Base-by-base conservation (phyloP, 768 basidiomycete genomes). In the Fomitopsis serialis region DNA sequence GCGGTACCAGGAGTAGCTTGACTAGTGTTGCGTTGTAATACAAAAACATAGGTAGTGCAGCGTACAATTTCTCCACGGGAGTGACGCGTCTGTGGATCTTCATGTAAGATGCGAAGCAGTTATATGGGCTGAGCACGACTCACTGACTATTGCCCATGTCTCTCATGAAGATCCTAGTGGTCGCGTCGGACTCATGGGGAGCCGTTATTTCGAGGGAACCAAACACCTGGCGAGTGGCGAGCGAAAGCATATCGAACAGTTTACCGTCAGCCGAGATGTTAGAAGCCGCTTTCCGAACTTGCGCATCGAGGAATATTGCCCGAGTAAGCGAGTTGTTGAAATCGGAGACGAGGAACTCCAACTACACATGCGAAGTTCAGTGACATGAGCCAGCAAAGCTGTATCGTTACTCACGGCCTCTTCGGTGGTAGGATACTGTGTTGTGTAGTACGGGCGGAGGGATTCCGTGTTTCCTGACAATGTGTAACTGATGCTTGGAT, bases 1-100 rank as follows among this genome's bases (percentile, higher is more conserved):
- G 53, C 3, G 69, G 69, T 12, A 52, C 34, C 1, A 70, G 60
- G 17, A 68, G 53, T 6, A 58, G 57, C 4, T 59, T 57, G 1
- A 58, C 60, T 19, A 67, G 57, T 6, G 66, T 56, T 2, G 66
- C 64, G 35, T 70, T 70, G 47, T 64, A 40, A 50, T 64, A 68
- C 1, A 69, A 51, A 44, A 63, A 64, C 24, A 63, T 53, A 8
- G 69, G 66, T 21, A 65, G 62, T 8, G 66, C 54, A 2, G 67
- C 59, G 50, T 62, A 68, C n/a, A 70, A 55, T 1, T 59, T 60
- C 48, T 70, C 69, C 4, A 70, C 68, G 2, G 69, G 66, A 50
- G 61, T 68, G 8, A 68, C 62, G 3, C 66, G 37, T 4, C 37
- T 40, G 37, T 45, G 2, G 4, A 5, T 9, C 5, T 9, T 12